phyloP scores from a whole-genome alignment of 345 rosid species.

The Isatis tinctoria region DNA sequence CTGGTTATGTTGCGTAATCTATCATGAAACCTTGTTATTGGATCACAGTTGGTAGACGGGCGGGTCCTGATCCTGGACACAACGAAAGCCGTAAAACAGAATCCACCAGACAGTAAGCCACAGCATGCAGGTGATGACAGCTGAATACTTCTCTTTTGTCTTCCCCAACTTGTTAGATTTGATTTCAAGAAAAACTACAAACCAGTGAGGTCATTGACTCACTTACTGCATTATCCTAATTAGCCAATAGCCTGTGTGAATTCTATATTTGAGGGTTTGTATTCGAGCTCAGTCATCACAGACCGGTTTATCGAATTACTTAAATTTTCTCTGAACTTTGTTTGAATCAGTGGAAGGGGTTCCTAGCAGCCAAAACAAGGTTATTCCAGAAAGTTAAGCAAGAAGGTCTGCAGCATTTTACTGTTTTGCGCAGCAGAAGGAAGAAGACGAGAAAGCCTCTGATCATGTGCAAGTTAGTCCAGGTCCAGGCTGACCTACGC shows the following conservation, averaged over 20 bases:
- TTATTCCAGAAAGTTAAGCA: neutral
- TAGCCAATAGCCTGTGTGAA: neutral
- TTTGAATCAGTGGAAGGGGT: neutral
- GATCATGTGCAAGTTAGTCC: neutral
- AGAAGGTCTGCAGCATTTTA: neutral
- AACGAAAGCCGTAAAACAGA: neutral
- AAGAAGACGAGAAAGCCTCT: neutral
- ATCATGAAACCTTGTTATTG: neutral
- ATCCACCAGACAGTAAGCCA: constrained; percentile 13
- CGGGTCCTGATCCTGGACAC: constrained; percentile 47
- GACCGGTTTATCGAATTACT: neutral
- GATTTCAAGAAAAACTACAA: neutral
- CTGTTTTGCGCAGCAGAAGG: neutral
- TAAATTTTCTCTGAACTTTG: neutral
- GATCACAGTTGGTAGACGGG: constrained; percentile 58
- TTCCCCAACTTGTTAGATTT: neutral
- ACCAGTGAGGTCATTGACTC: neutral
- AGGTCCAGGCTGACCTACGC: neutral
- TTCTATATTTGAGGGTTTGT: neutral
- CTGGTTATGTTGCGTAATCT: neutral
- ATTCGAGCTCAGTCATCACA: neutral
- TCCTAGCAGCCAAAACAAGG: neutral
- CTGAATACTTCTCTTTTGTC: constrained; percentile 24
- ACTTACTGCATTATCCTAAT: neutral
- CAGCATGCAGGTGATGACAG: constrained; percentile 17